Evolutionary conservation across 345 rosid species (phyloP), one percentile per base, ranked within the genome.

Genomic region (Eucalyptus tenuipes): DNA sequence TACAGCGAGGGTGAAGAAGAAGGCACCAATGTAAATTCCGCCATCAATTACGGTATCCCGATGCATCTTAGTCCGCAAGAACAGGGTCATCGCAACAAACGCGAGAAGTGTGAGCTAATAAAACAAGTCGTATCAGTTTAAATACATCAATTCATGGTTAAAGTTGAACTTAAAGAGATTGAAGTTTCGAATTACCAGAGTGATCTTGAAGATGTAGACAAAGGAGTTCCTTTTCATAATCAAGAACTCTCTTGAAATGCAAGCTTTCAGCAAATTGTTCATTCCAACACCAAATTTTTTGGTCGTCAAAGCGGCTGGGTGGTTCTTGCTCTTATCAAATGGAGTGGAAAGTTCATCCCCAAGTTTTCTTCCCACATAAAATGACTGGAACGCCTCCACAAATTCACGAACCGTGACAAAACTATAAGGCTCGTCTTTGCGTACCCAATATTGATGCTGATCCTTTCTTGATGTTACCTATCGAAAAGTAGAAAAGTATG

Each of bases 401-500:
- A 96, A 95, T 89, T 94, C 91, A 47, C 89, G 89, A 47, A 91
- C 96, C 6, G 92, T 88, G 45, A 96, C 87, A 89, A 91, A 95
- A 82, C 90, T 87, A 90, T 96, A 95, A 40, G 94, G 95, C 55
- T 90, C 88, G 15, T 94, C 93, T 91, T 49, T 88, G 48, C 85
- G 87, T 53, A 89, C 93, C 97, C 97, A 95, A 86, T 96, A 96
- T 89, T 95, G 97, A 66, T 89, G 87, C 87, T 96, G 97, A 90
- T 96, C 98, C 87, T 96, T 96, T 88, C 45, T 95, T 3, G 99
- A 96, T 17, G 97, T 95, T 89, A 96, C 96, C 98, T 94, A 87
- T 88, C 55, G 44, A 48, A 57, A 64, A 88, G 27, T 25, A 24
- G 42, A 49, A 50, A 85, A 42, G 29, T 22, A 85, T 3, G 49